Percentiles rank a stretch among this genome's conserved stretches.
Conservation (phyloP, 352 stramenopile genomes). For the Phytophthora sp. region DNA sequence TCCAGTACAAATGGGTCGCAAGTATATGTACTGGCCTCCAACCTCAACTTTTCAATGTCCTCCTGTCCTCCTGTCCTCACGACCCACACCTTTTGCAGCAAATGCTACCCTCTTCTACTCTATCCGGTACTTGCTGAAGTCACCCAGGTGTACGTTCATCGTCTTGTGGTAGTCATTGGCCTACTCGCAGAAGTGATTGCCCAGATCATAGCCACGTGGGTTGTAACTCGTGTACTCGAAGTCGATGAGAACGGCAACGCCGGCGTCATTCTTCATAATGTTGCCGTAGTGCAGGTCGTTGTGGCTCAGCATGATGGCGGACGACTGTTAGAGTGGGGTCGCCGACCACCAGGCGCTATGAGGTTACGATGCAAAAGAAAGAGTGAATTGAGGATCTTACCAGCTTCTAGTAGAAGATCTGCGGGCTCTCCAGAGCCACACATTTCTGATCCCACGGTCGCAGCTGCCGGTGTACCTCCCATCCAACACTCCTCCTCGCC, state of each 20-base stretch:
- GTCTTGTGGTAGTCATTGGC: conserved; percentile 85
- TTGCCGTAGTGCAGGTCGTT: conserved; percentile 95
- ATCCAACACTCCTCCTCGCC: conserved; percentile 12
- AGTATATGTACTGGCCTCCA: conserved; percentile 86
- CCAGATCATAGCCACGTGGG: conserved; percentile 89
- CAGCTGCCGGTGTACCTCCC: no score
- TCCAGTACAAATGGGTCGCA: conserved; percentile 89
- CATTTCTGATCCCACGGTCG: neutral
- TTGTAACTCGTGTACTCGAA: conserved; percentile 96
- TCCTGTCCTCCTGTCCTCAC: conserved; percentile 21
- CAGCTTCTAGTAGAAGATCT: no score
- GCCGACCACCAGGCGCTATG: no score
- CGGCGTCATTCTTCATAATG: conserved; percentile 79
- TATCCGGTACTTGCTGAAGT: conserved; percentile 78
- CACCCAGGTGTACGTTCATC: no score
- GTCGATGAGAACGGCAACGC: conserved; percentile 89
- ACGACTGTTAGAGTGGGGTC: no score
- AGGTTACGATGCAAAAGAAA: no score
- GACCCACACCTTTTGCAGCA: conserved; percentile 42
- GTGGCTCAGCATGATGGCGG: conserved; percentile 85
- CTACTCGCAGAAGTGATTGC: conserved; percentile 94
- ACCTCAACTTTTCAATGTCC: conserved; percentile 64
- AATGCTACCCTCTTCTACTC: conserved; percentile 68
- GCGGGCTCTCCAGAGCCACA: no score
- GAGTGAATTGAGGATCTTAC: no score